Percentiles rank a stretch among this genome's conserved stretches.
These are phyloP conservation scores for Fraxinus paxiana DNA, from an alignment of 305 asterid species.

Conservation along the genomic window DNA sequence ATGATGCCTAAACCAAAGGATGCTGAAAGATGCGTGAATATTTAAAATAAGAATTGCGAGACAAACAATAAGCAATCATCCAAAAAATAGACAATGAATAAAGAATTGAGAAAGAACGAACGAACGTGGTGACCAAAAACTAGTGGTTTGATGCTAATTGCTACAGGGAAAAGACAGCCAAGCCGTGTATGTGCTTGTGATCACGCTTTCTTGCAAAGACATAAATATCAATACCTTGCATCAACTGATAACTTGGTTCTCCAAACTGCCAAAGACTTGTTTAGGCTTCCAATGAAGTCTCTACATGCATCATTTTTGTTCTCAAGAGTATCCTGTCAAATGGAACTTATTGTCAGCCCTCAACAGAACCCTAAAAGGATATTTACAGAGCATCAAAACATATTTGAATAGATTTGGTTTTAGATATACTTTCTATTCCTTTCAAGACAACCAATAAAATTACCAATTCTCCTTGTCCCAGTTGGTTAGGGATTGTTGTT, in stretches of 20 bases:
- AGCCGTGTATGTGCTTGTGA: conserved; percentile 5
- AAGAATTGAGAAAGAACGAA: conserved; percentile 1
- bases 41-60: neutral
- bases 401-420: conserved; percentile 3
- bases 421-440: neutral
- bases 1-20: neutral
- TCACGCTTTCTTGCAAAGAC: conserved; percentile 2
- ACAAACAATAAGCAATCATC: neutral
- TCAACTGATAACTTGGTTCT: conserved; percentile 60
- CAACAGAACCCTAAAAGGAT: conserved; percentile 2
- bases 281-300: conserved; percentile 61
- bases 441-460: conserved; percentile 4
- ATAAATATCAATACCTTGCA: conserved; percentile 56
- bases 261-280: conserved; percentile 74
- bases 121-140: neutral
- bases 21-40: neutral
- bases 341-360: conserved; percentile 22
- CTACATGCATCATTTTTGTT: conserved; percentile 59
- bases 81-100: neutral
- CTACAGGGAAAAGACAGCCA: neutral
- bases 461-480: neutral
- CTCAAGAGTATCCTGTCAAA: conserved; percentile 64
- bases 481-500: neutral
- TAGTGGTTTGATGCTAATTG: conserved; percentile 3
- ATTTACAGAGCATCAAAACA: conserved; percentile 9